Conservation (phyloP, 192 early-diverging fungal species). For the Obelidium mucronatum region DNA sequence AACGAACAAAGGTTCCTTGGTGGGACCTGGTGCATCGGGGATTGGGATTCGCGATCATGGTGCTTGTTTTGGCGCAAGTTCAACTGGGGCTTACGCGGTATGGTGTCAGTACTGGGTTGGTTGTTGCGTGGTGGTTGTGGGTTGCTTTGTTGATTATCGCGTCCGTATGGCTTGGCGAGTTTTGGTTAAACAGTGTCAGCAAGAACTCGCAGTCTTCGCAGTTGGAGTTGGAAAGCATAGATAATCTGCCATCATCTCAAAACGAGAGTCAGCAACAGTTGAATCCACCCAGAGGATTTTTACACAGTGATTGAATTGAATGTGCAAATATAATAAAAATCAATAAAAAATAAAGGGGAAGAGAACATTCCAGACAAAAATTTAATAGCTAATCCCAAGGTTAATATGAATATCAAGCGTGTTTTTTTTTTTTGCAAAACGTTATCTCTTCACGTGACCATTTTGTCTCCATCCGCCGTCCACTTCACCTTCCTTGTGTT, state of each 20-base stretch:
- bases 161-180: no score
- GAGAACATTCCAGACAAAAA: no score
- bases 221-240: no score
- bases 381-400: background rate
- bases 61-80: constrained; percentile 3
- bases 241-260: no score
- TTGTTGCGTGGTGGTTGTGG: constrained; percentile 15
- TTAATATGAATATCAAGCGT: background rate
- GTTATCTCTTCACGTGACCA: background rate
- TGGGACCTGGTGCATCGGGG: constrained; percentile 48
- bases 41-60: background rate
- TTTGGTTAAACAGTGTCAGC: no score
- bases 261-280: no score
- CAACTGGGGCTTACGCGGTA: constrained; percentile 6
- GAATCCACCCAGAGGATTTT: no score
- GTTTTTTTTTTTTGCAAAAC: no score
- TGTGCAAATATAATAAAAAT: background rate
- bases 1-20: constrained; percentile 41
- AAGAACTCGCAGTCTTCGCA: no score
- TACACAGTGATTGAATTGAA: no score
- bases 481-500: background rate
- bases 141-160: constrained; percentile 4
- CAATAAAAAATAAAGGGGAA: background rate
- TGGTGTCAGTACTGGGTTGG: background rate
- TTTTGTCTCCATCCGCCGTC: background rate